Evolutionary conservation across 345 rosid genomes (phyloP), one percentile per base, ranked within the genome.

Genomic region (Hibiscus syriacus): DNA sequence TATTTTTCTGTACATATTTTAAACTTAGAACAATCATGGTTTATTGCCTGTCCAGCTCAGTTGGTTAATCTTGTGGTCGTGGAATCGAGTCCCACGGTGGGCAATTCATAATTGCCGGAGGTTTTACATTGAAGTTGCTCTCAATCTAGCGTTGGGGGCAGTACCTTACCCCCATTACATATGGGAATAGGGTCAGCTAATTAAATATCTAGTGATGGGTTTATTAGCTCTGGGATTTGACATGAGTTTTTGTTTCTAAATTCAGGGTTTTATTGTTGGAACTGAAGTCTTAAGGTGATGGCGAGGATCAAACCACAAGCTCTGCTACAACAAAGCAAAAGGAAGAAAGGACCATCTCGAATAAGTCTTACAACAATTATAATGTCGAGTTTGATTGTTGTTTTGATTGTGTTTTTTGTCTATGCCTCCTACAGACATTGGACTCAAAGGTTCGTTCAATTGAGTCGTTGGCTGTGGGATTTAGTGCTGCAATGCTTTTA

Each of bases 231-330:
- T 8, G 30, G 69, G 25, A 14, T 34, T 59, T 34, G 55, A 52
- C 16, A 22, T 2, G 17, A 61, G 11, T 50, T 50, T 60, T 50
- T 67, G 48, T 3, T 68, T 16, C 11, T 29, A 23, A 14, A 49
- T 34, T 34, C 66, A 50, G 53, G 38, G 25, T 14, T 32, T 26
- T 27, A n/a, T 49, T 10, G 66, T 50, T 56, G 76, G 72, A 71
- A 73, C 75, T 74, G 71, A 74, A 68, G 59, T 17, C 17, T 27
- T 70, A 62, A 73, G 36, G 25, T 56, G 65, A 85, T 87, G 96
- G 92, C 80, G 70, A 87, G 89, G 84, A 89, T 89, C 69, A 89
- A 89, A 46, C 96, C 96, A 29, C 90, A 85, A 70, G 92, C 92
- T 34, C 72, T 89, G 54, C 61, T 89, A 65, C 81, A 75, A 57